Evolutionary conservation across 31 red algal species (phyloP).

Genomic region (Endocladia muricata): DNA sequence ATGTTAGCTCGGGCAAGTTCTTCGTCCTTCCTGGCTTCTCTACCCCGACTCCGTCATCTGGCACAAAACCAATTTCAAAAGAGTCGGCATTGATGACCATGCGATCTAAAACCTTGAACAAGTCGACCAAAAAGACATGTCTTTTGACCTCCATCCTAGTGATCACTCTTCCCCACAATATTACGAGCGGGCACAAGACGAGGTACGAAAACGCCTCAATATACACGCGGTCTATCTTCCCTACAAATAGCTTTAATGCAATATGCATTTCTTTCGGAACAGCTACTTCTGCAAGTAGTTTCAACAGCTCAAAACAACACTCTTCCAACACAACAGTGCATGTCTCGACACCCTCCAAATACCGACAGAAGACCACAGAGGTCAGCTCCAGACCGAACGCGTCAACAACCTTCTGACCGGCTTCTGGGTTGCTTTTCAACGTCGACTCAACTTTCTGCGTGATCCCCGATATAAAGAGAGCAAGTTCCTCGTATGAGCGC

Average conservation of each 20-base stretch:
- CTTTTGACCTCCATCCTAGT: conserved; percentile 28
- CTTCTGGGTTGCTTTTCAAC: conserved; percentile 15
- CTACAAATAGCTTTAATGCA: conserved; percentile 25
- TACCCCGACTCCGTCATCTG: conserved; percentile 28
- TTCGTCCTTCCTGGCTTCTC: conserved; percentile 26
- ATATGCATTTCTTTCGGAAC: conserved; percentile 60
- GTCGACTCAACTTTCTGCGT: not conserved
- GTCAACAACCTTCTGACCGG: conserved; percentile 33
- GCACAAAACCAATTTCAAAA: conserved; percentile 37
- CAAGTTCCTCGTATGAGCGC: conserved; percentile 37
- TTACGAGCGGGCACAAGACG: conserved; percentile 27
- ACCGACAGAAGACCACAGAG: conserved; percentile 23
- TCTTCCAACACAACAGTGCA: conserved; percentile 15
- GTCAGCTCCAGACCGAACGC: conserved; percentile 44
- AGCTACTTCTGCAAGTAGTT: conserved; percentile 27
- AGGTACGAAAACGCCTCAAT: conserved; percentile 47
- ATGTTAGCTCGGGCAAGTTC: conserved; percentile 23
- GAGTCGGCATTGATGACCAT: conserved; percentile 37
- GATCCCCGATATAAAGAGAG: conserved; percentile 32
- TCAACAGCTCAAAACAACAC: conserved; percentile 25
- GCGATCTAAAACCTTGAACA: conserved; percentile 47
- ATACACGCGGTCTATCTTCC: conserved; percentile 40
- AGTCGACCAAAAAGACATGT: conserved; percentile 29
- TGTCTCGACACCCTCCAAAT: conserved; percentile 51
- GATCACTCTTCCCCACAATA: conserved; percentile 26